Evolutionary conservation across 2,329 filamentous ascomycete species (phyloP).

Genomic region (Pyrenochaeta sp.): DNA sequence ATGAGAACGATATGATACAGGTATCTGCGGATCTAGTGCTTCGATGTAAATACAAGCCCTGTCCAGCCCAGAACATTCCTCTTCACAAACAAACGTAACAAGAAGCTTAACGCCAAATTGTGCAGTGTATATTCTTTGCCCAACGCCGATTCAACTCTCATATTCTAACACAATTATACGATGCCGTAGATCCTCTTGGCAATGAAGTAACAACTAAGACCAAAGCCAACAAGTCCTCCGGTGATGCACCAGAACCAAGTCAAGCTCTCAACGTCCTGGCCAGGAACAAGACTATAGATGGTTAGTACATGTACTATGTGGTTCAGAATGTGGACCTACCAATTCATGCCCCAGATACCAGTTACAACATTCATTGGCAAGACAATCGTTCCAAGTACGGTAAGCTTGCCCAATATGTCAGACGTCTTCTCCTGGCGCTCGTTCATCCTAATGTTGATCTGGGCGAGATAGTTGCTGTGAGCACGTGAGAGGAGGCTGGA

Average conservation of each 20-base stretch:
- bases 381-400: constrained; percentile 95
- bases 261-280: constrained; percentile 79
- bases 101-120: constrained; percentile 4
- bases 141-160: not conserved
- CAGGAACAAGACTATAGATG: constrained; percentile 74
- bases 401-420: constrained; percentile 92
- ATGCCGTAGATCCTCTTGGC: constrained; percentile 71
- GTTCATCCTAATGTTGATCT: constrained; percentile 99
- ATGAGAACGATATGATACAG: too few relatives aligned
- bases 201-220: constrained; percentile 78
- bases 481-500: constrained; percentile 84
- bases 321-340: constrained; percentile 22
- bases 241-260: constrained; percentile 68
- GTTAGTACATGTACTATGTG: constrained; percentile 6
- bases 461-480: constrained; percentile 97
- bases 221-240: constrained; percentile 79
- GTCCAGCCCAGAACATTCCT: too few relatives aligned
- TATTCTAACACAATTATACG: constrained; percentile 24
- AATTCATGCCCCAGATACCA: constrained; percentile 97
- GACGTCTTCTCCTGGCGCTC: constrained; percentile 95
- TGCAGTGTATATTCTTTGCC: not conserved
- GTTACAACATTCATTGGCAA: constrained; percentile 99
- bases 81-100: too few relatives aligned
- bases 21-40: too few relatives aligned
- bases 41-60: too few relatives aligned